Base-by-base conservation (phyloP, 441 rosid genomes). In the Codiaeum variegatum region DNA sequence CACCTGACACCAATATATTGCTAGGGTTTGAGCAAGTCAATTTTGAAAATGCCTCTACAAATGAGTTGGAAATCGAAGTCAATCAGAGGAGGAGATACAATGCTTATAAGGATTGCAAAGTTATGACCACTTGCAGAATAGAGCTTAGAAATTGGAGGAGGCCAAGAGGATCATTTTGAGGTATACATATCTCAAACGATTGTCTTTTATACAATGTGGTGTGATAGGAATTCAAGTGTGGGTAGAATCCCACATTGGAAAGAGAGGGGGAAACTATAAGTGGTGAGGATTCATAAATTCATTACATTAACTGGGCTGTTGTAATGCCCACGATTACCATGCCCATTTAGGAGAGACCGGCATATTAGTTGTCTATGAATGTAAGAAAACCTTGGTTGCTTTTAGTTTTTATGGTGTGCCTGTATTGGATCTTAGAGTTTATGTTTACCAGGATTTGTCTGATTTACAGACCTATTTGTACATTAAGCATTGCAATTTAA, bases 151-250 rank as follows among this genome's bases (percentile, higher is more conserved):
- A 73, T 76, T 90, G 69, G 73, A 60, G 34, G 83, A 75, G 52
- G 87, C 87, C 0, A 88, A 83, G 73, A 67, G 60, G 71, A 83
- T 74, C 61, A 82, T 90, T 19, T 75, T 85, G 75, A 86, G 98
- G 98, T 93, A 74, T 34, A 74, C 46, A 58, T 62, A 3, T 58
- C 32, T 10, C 18, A 24, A 10, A 58, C 24, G 7, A 10, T 8
- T 55, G 28, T 23, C 16, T 23, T 52, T 24, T 26, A 5, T 3
- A 52, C 2, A n/a, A 5, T 52, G 3, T 52, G 6, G 38, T 36
- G 38, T 36, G n/a, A n/a, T 36, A 5, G 38, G 38, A 36, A 5
- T 36, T 36, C 7, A 5, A 36, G 38, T 36, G 38, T 36, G 38
- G 9, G 38, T 36, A 36, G 8, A 36, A 36, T 36, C 8, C 38